These are phyloP conservation scores for Porcisia hertigi DNA, from an alignment of 208 protist genomes.

Conservation along the genomic window DNA sequence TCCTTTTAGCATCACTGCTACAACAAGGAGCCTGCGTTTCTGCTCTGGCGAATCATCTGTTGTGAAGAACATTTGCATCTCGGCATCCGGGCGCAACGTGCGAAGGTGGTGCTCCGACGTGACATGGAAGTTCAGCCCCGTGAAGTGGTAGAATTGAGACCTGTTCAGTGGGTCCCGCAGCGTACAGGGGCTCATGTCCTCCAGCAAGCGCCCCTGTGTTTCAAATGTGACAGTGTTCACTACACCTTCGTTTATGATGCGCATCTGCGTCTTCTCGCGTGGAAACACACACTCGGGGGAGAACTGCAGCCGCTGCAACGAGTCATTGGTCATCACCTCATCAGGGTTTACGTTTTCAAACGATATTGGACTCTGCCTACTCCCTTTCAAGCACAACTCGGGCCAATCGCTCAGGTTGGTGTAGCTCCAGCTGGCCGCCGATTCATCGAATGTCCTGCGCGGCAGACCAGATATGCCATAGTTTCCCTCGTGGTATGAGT, in stretches of 20 bases:
- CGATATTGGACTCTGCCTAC: conserved; percentile 71
- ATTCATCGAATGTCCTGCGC: conserved; percentile 15
- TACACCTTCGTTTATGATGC: conserved; percentile 56
- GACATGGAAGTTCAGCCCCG: conserved; percentile 65
- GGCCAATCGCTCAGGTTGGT: conserved; percentile 51
- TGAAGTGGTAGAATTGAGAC: conserved; percentile 50
- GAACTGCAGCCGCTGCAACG: conserved; percentile 45
- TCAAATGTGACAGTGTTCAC: conserved; percentile 53
- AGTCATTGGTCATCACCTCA: conserved; percentile 36
- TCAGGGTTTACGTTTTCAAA: conserved; percentile 58
- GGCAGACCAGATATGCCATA: conserved; percentile 56
- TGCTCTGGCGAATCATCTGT: conserved; percentile 10
- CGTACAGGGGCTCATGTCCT: conserved; percentile 51
- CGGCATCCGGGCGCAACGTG: conserved; percentile 50
- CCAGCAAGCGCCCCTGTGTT: conserved; percentile 21
- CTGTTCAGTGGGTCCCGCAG: conserved; percentile 51
- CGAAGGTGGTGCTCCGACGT: conserved; percentile 66
- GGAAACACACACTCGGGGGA: conserved; percentile 59
- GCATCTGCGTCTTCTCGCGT: conserved; percentile 47
- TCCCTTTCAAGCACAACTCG: conserved; percentile 45
- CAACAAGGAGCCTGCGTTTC: conserved; percentile 35
- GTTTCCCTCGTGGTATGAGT: conserved; percentile 48
- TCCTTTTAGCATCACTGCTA: conserved; percentile 71
- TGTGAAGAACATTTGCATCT: conserved; percentile 73
- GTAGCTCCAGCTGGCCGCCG: conserved; percentile 42